Evolutionary conservation across 2,329 filamentous ascomycete species (phyloP).

Genomic region (Torrubiella hemipterigena): DNA sequence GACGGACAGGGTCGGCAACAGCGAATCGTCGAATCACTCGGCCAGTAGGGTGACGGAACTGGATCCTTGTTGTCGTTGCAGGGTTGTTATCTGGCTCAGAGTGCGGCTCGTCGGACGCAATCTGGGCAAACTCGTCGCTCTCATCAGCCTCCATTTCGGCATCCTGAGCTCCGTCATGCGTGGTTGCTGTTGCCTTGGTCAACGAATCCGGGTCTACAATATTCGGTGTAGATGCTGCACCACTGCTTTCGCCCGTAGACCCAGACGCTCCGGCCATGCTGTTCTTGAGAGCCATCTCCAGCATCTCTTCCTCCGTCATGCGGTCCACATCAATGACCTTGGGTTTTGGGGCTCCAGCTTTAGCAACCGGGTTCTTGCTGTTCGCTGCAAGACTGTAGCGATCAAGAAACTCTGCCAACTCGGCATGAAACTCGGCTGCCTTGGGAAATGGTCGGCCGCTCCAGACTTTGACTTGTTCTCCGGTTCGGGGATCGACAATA

Average conservation of each 20-base stretch:
- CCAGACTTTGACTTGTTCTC: constrained; percentile 96
- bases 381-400: constrained; percentile 81
- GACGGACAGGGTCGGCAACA: constrained; percentile 61
- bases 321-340: constrained; percentile 66
- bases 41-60: constrained; percentile 78
- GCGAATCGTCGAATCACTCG: constrained; percentile 80
- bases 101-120: constrained; percentile 63
- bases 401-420: constrained; percentile 93
- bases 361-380: constrained; percentile 87
- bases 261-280: constrained; percentile 50
- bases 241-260: constrained; percentile 17
- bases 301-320: constrained; percentile 96
- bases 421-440: constrained; percentile 72
- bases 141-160: constrained; percentile 23
- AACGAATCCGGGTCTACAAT: constrained; percentile 77
- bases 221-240: constrained; percentile 31
- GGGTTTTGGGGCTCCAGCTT: constrained; percentile 45
- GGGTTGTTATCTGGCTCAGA: constrained; percentile 63
- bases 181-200: constrained; percentile 51
- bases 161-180: constrained; percentile 37
- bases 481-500: constrained; percentile 89
- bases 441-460: constrained; percentile 70
- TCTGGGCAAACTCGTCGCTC: constrained; percentile 48
- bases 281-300: constrained; percentile 85
- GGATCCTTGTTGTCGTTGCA: constrained; percentile 70